Base-by-base conservation (phyloP, 805 yeast genomes). In the Candida sithepensis region DNA sequence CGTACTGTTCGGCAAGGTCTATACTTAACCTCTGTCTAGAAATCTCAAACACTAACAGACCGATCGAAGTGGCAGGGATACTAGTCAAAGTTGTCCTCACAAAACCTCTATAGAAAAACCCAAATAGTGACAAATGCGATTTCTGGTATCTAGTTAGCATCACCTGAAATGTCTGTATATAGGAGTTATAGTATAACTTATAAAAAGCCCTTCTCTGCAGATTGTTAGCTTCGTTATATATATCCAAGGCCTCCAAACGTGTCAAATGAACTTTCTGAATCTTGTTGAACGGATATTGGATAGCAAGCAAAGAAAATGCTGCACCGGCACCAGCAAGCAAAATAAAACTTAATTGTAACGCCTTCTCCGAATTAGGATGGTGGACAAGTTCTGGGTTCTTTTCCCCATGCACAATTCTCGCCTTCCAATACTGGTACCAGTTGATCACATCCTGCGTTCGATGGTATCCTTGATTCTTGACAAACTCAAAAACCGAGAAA, bases 291-390 rank as follows among this genome's bases (percentile, higher is more conserved):
- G 98, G 98, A 55, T 84, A 89, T 57, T 89, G 96, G 4, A 91
- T 82, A 3, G 83, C 74, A 51, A 91, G 81, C 19, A 91, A 69
- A 0, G 88, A 72, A 18, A 83, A 70, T 0, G 97, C 92, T 0
- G 97, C 97, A 5, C 85, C 73, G 9, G 94, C 88, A 18, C 98
- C 98, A 0, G 96, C 97, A 7, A 85, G 57, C 24, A 92, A 73
- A 3, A 89, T 78, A 61, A 85, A 87, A 1, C 84, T 63, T 2
- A 91, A 83, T 55, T 78, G 81, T 36, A 88, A 59, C n/a, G 81
- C 70, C 49, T 74, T 77, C 24, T 58, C 59, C 3, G 66, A 61
- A 22, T 56, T 54, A 7, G 59, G 53, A 43, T 57, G 56, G 9
- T 51, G 49, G 10, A 50, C 54, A 14, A 49, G 45, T 24, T 48